phyloP scores from a whole-genome alignment of 1,139 yeast species.

The Debaryomyces singareniensis region DNA sequence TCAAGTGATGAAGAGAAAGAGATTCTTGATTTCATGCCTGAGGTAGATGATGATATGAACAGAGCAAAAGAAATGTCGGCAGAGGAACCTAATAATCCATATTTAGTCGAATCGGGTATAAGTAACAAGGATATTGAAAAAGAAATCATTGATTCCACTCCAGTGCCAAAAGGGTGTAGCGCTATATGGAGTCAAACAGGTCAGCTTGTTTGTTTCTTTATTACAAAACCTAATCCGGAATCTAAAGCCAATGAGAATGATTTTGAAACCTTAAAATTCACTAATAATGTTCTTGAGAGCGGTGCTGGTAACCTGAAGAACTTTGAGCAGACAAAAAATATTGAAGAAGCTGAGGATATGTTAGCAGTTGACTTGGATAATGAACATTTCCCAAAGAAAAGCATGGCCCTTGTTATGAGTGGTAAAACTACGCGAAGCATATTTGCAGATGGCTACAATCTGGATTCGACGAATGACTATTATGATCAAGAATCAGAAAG shows the following conservation, averaged over 20 bases:
- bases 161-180: conserved; percentile 90
- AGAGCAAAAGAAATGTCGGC: background rate
- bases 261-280: conserved; percentile 31
- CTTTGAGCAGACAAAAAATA: conserved; percentile 2
- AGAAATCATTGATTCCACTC: conserved; percentile 62
- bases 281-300: conserved; percentile 31
- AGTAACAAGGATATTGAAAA: conserved; percentile 2
- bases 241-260: conserved; percentile 21
- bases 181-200: conserved; percentile 84
- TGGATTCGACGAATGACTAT: conserved; percentile 1
- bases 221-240: conserved; percentile 41
- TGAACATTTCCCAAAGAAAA: too few relatives aligned
- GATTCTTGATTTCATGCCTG: conserved; percentile 28
- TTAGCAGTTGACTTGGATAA: conserved; percentile 9
- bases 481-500: too few relatives aligned
- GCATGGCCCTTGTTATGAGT: background rate
- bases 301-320: conserved; percentile 7
- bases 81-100: background rate
- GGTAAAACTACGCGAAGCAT: background rate
- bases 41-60: conserved; percentile 17
- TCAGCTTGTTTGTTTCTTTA: conserved; percentile 73
- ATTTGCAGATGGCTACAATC: background rate
- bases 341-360: conserved; percentile 7
- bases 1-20: conserved; percentile 28
- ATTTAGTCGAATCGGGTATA: background rate